Evolutionary conservation across 441 rosid species (phyloP).

Genomic region (Flueggea neowawraea): DNA sequence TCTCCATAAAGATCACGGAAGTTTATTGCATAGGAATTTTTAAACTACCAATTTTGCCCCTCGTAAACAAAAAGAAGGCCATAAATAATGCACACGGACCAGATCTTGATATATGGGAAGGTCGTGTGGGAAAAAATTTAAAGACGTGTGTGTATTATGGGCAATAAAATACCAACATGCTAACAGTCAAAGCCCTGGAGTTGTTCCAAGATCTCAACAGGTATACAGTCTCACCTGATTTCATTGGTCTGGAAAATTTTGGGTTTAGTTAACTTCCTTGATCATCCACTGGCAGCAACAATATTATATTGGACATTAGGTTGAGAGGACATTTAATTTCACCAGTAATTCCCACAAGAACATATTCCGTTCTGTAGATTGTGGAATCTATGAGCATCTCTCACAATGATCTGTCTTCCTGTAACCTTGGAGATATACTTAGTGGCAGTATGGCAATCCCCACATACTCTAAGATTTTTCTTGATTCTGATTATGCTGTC

Average conservation of each 20-base stretch:
- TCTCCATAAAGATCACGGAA: neutral
- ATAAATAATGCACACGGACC: neutral
- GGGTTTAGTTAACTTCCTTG: no score
- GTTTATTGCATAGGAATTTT: neutral
- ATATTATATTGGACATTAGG: neutral
- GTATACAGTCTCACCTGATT: constrained; percentile 21
- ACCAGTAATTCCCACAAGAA: constrained; percentile 76
- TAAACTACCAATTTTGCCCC: neutral
- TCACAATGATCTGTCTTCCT: constrained; percentile 44
- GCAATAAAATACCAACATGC: neutral
- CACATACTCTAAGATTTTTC: constrained; percentile 68
- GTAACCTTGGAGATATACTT: constrained; percentile 66
- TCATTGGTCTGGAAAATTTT: no score
- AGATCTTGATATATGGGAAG: neutral
- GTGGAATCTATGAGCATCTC: constrained; percentile 86
- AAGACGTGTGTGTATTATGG: neutral
- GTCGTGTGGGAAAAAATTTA: neutral
- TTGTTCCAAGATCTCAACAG: constrained; percentile 24
- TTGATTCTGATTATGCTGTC: constrained; percentile 56
- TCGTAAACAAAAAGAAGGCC: neutral
- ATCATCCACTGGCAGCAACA: no score
- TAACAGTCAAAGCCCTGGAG: no score
- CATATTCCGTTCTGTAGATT: constrained; percentile 59
- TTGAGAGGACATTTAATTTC: constrained; percentile 2
- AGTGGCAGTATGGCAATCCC: constrained; percentile 65